Base-by-base conservation (phyloP, 345 rosid species). In the Iberis pinnata region DNA sequence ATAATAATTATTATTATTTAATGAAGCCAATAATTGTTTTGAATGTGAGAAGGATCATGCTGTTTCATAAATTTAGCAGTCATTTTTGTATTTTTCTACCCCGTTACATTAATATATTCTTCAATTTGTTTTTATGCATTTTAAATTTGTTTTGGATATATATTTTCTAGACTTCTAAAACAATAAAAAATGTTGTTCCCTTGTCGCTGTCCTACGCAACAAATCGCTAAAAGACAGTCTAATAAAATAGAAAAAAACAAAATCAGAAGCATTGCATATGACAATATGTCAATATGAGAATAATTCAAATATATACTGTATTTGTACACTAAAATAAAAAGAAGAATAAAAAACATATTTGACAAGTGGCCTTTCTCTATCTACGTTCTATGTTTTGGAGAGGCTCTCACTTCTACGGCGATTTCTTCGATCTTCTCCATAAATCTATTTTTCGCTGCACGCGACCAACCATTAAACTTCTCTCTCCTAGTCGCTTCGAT, bases 161-260 rank as follows among this genome's bases (percentile, higher is more conserved):
- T 18, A 26, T 18, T 22, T 29, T 11, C n/a, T 12, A 0, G 10
- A 31, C 36, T 6, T 32, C 36, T 3, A 19, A 15, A 51, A 43
- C 41, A 22, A 36, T 5, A 3, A 37, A 33, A 26, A 51, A 38
- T 54, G 26, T 27, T 24, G 48, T 66, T 58, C 32, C 43, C 20
- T 58, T 58, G 70, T 58, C 65, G 12, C 11, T 58, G 10, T 66
- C 65, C 51, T 6, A 58, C 20, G 55, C 24, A 66, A 66, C 60
- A 37, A 51, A 37, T 58, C 35, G 35, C 35, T 9, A 29, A 25
- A 40, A 12, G n/a, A 40, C 16, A 15, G 8, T 13, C 5, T 61
- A 20, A 32, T 10, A 5, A 16, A 16, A 8, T 41, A 6, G 4
- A 50, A 35, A 20, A 19, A 33, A 10, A 58, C 12, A 1, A 26